phyloP scores from a whole-genome alignment of 2,329 filamentous ascomycete species.

The Lecanicillium sp. region DNA sequence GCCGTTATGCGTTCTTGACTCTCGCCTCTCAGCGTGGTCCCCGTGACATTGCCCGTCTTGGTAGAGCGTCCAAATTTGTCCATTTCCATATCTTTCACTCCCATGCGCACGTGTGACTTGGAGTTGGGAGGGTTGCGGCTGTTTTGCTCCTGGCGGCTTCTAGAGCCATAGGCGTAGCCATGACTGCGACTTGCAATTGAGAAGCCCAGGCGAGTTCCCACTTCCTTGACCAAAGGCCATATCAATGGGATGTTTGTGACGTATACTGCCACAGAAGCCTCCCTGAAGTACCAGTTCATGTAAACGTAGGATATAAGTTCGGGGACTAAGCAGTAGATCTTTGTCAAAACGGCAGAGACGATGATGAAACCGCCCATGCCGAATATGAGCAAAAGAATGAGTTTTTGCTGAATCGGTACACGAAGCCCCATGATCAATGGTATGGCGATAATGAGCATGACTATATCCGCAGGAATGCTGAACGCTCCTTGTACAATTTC shows the following conservation, averaged over 20 bases:
- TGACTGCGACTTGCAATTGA: neutral
- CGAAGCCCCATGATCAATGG: slow-evolving; percentile 34
- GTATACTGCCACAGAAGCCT: slow-evolving; percentile 43
- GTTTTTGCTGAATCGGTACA: slow-evolving; percentile 34
- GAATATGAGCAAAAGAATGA: slow-evolving; percentile 37
- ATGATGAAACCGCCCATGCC: slow-evolving; percentile 41
- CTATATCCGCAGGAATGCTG: slow-evolving; percentile 38
- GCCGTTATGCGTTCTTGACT: slow-evolving; percentile 4
- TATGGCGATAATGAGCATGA: slow-evolving; percentile 38
- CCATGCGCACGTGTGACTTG: slow-evolving; percentile 1
- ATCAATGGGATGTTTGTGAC: slow-evolving; percentile 45
- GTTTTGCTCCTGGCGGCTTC: neutral
- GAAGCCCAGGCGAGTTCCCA: neutral
- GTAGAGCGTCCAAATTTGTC: neutral
- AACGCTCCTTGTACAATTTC: slow-evolving; percentile 38
- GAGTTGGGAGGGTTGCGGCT: neutral
- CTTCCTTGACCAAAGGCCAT: slow-evolving; percentile 40
- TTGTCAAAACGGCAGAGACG: slow-evolving; percentile 32
- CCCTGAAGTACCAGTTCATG: slow-evolving; percentile 44
- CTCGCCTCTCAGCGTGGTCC: neutral
- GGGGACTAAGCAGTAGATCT: slow-evolving; percentile 32
- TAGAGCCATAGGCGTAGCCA: neutral
- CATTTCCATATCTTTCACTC: neutral
- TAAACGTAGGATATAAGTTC: slow-evolving; percentile 21
- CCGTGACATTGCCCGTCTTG: neutral